A percentile compares a stretch with the other conserved stretches of the same genome.
Evolutionary conservation across 129 eudicot genomes (phyloP).

Genomic region (Lactuca saligna): DNA sequence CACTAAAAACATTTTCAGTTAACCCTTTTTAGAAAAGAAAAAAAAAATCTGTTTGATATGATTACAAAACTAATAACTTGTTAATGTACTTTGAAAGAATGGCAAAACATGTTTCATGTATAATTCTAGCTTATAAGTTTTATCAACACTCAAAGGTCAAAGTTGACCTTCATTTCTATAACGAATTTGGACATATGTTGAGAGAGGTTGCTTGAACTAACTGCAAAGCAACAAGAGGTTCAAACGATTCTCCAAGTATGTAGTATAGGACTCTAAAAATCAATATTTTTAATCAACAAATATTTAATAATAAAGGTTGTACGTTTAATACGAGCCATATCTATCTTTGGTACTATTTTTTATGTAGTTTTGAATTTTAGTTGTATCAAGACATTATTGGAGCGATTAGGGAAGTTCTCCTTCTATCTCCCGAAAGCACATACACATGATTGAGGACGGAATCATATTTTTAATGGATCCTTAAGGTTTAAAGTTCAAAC

Average conservation of each 20-base stretch:
- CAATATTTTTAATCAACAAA: constrained; percentile 15
- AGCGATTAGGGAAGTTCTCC: too few relatives aligned
- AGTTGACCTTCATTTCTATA: constrained; percentile 26
- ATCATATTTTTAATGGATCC: too few relatives aligned
- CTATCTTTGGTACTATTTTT: neutral
- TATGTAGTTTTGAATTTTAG: too few relatives aligned
- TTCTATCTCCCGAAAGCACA: too few relatives aligned
- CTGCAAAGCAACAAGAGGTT: constrained; percentile 26
- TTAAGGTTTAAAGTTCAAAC: too few relatives aligned
- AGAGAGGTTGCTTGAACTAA: constrained; percentile 25
- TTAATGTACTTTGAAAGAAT: neutral
- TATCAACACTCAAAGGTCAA: constrained; percentile 8
- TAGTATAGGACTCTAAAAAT: constrained; percentile 8
- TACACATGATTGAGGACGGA: too few relatives aligned
- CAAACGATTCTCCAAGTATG: constrained; percentile 32
- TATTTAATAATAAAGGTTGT: neutral
- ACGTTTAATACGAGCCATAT: neutral
- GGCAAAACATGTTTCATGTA: neutral
- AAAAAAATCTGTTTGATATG: neutral
- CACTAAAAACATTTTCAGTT: too few relatives aligned
- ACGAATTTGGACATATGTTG: constrained; percentile 2
- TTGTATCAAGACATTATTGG: too few relatives aligned
- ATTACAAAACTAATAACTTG: neutral
- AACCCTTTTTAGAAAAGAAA: too few relatives aligned
- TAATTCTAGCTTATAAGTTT: neutral